Percentiles rank a stretch among this genome's conserved stretches.
These are phyloP conservation scores for Nephelium lappaceum DNA, from an alignment of 345 rosid genomes.

Conservation along the genomic window DNA sequence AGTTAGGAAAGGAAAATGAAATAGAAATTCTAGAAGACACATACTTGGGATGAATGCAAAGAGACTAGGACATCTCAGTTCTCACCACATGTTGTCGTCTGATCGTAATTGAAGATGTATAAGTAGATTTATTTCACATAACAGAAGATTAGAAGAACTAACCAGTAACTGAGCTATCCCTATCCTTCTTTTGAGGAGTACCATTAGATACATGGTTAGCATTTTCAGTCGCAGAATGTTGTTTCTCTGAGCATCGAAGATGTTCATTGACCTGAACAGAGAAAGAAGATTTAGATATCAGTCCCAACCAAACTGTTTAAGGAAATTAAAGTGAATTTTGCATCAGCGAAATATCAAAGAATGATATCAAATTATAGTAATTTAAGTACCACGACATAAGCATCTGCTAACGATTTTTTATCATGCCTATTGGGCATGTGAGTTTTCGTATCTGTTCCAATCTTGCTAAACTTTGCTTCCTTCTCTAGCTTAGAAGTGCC, in stretches of 20 bases:
- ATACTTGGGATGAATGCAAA: background rate
- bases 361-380: background rate
- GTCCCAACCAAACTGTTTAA: background rate
- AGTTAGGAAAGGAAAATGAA: background rate
- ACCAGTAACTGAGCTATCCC: slow-evolving; percentile 47
- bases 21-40: background rate
- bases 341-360: background rate
- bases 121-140: background rate
- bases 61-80: background rate
- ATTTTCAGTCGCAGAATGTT: slow-evolving; percentile 22
- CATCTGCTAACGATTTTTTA: slow-evolving; percentile 26
- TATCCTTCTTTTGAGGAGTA: slow-evolving; percentile 42
- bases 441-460: slow-evolving; percentile 27
- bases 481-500: slow-evolving; percentile 24
- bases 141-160: slow-evolving; percentile 26
- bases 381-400: slow-evolving; percentile 33
- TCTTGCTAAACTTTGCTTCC: slow-evolving; percentile 28
- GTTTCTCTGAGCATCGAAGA: slow-evolving; percentile 32
- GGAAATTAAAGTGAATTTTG: background rate
- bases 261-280: slow-evolving; percentile 37
- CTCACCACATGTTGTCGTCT: slow-evolving; percentile 2
- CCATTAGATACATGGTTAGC: slow-evolving; percentile 22
- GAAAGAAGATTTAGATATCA: background rate
- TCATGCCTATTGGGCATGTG: slow-evolving; percentile 22
- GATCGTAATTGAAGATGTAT: background rate